Evolutionary conservation across 1,284 basidiomycete genomes (phyloP).

Genomic region (Sanghuangporus sanghuang): DNA sequence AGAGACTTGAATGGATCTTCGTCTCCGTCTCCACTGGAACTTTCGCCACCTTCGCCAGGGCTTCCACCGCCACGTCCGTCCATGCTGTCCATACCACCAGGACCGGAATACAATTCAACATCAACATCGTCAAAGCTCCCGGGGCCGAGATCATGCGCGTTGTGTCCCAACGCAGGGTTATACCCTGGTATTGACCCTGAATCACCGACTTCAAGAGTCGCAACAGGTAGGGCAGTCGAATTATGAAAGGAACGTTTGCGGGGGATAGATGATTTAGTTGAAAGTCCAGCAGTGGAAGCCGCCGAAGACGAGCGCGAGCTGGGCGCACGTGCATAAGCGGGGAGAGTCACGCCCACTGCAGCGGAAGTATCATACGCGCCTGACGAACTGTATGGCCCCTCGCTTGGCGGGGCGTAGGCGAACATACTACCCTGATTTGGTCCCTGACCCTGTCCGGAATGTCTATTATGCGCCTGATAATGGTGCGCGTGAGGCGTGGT

Average conservation of each 20-base stretch:
- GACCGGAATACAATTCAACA: slow-evolving; percentile 31
- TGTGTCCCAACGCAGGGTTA: neutral
- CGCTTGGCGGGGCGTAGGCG: slow-evolving; percentile 13
- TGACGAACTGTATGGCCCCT: neutral
- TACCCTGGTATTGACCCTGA: slow-evolving; percentile 22
- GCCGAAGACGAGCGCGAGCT: slow-evolving; percentile 31
- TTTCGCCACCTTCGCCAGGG: slow-evolving; percentile 3
- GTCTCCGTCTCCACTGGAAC: slow-evolving; percentile 7
- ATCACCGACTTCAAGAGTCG: slow-evolving; percentile 29
- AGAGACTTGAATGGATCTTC: slow-evolving; percentile 15
- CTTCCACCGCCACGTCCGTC: slow-evolving; percentile 16
- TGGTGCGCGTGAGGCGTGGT: slow-evolving; percentile 30
- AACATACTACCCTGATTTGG: slow-evolving; percentile 19
- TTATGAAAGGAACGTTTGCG: slow-evolving; percentile 34
- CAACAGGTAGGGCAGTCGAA: slow-evolving; percentile 43
- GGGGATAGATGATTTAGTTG: slow-evolving; percentile 42
- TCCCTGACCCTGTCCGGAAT: slow-evolving; percentile 15
- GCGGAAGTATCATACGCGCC: neutral
- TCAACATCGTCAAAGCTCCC: slow-evolving; percentile 37
- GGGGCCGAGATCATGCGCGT: slow-evolving; percentile 25
- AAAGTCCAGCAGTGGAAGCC: slow-evolving; percentile 16
- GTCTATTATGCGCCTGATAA: slow-evolving; percentile 31
- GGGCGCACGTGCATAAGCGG: neutral
- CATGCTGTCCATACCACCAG: slow-evolving; percentile 23
- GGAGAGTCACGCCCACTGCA: neutral